A percentile compares a stretch with the other conserved stretches of the same genome.
These are phyloP conservation scores for Candida maltosa DNA, from an alignment of 805 yeast species.

Conservation along the genomic window DNA sequence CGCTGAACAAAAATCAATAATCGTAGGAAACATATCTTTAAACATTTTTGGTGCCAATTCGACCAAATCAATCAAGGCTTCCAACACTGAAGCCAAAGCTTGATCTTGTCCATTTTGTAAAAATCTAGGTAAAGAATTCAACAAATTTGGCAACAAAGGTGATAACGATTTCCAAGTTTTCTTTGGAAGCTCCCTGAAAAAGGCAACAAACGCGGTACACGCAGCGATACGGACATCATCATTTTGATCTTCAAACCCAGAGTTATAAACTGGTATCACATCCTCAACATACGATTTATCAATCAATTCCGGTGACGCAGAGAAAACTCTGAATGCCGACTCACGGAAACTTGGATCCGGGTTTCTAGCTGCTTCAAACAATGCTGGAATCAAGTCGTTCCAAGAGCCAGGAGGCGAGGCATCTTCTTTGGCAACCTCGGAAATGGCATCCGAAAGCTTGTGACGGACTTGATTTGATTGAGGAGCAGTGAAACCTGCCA, in stretches of 20 bases:
- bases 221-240: constrained; percentile 90
- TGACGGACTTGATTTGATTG: constrained; percentile 81
- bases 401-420: constrained; percentile 55
- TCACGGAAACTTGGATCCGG: constrained; percentile 72
- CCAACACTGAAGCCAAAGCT: constrained; percentile 84
- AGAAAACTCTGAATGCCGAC: constrained; percentile 84
- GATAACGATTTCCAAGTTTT: constrained; percentile 73
- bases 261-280: constrained; percentile 65
- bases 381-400: constrained; percentile 75
- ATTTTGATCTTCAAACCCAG: constrained; percentile 75
- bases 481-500: constrained; percentile 69
- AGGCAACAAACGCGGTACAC: constrained; percentile 87
- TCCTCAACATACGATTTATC: constrained; percentile 54
- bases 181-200: constrained; percentile 79
- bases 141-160: constrained; percentile 75
- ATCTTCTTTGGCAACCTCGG: constrained; percentile 80
- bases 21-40: constrained; percentile 84
- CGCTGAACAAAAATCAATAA: constrained; percentile 79
- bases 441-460: constrained; percentile 88
- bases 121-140: constrained; percentile 84
- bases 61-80: constrained; percentile 84
- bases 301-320: constrained; percentile 78
- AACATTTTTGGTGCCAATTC: constrained; percentile 94
- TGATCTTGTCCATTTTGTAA: constrained; percentile 74
- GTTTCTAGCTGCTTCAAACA: constrained; percentile 60